Evolutionary conservation across 495 filamentous ascomycete species (phyloP), one percentile per base, ranked within the genome.

Genomic region (Hypoxylon cercidicola): DNA sequence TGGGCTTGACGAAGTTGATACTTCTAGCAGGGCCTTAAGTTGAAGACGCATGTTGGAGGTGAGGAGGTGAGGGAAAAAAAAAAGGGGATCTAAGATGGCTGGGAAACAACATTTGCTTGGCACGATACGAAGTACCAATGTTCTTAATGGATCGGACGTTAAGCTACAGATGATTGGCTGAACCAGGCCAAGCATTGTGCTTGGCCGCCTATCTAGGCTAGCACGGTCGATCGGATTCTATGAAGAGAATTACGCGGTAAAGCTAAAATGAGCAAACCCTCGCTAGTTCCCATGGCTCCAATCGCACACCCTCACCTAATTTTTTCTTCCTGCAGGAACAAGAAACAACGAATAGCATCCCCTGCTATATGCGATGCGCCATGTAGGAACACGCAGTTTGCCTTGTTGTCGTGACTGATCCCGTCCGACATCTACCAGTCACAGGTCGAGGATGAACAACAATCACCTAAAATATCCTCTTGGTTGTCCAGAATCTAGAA

Each of bases 251-350:
- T 30, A 32, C 45, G 23, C 50, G 21, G 44, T 15, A 4, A 34
- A 44, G 43, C 55, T 65, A n/a, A 60, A 60, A 23, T 21, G 16
- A 12, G 25, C 30, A 16, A 21, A 2, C 48, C 48, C 34, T 48
- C 45, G 23, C 41, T 45, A 51, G 37, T 43, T 45, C 47, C 40
- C 39, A 51, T 18, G 35, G 56, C 20, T 52, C 63, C 56, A 66
- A 67, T 71, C 19, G 57, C 34, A 59, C 19, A 34, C 34, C 16
- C 13, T 19, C 25, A 25, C 43, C 45, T 55, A 37, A 39, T 41
- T 44, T 9, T 45, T 8, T 15, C 37, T 35, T 71, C 60, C 64
- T 71, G 68, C 68, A 71, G 68, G 68, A 68, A 71, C 68, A 64
- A 61, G 25, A 28, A 28, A 28, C 46, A 46, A 55, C 45, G 45